Evolutionary conservation across 2,329 filamentous ascomycete genomes (phyloP).

Genomic region (Colletotrichum graminicola): DNA sequence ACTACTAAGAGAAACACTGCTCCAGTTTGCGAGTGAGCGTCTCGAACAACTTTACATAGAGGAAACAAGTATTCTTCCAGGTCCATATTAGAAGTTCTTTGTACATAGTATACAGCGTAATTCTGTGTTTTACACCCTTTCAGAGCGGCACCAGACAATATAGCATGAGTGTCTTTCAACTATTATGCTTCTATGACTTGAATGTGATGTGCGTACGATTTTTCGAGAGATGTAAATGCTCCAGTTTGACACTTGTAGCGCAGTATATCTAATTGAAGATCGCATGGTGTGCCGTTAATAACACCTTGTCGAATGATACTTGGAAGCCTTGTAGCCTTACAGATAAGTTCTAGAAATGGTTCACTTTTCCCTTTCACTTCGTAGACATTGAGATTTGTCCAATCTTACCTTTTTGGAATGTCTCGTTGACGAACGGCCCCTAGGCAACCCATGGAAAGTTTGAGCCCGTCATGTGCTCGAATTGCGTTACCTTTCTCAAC

Average conservation of each 20-base stretch:
- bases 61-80: slow-evolving; percentile 25
- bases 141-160: slow-evolving; percentile 29
- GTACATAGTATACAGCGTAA: slow-evolving; percentile 39
- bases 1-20: slow-evolving; percentile 25
- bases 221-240: not conserved
- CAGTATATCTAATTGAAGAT: not conserved
- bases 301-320: too few species aligned
- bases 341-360: not conserved
- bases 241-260: not conserved
- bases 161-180: slow-evolving; percentile 20
- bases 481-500: too few species aligned
- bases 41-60: not conserved
- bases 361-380: not conserved
- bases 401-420: not conserved
- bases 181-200: not conserved
- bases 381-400: not conserved
- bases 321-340: not conserved
- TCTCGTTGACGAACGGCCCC: too few species aligned
- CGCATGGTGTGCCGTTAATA: not conserved
- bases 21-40: not conserved
- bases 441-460: not conserved
- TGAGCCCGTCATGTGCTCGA: not conserved
- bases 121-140: slow-evolving; percentile 34
- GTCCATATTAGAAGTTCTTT: slow-evolving; percentile 37
- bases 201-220: not conserved